Conservation (phyloP, 73 alveolate genomes). For the Blepharisma stoltei region DNA sequence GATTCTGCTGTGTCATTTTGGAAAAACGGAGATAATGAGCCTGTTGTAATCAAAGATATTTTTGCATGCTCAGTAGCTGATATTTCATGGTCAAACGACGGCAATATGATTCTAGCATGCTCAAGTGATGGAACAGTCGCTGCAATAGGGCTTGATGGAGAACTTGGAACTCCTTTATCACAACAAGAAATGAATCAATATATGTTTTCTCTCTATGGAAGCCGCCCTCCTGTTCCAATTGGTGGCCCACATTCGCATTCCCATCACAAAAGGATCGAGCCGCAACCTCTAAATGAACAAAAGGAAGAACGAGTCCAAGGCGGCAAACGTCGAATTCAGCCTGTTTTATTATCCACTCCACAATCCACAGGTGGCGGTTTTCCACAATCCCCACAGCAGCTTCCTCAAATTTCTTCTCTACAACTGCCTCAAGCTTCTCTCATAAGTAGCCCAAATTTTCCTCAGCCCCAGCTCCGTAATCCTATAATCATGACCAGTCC, state of each 20-base stretch:
- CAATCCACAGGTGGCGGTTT: not conserved
- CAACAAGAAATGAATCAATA: not conserved
- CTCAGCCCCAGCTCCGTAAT: not conserved
- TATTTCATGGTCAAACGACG: slow-evolving; percentile 16
- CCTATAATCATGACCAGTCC: not conserved
- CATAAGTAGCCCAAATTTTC: not conserved
- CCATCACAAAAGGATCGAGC: not conserved
- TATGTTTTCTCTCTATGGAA: not conserved
- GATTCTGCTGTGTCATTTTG: slow-evolving; percentile 16
- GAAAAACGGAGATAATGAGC: not conserved
- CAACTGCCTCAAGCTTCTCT: not conserved
- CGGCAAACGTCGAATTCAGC: slow-evolving; percentile 24
- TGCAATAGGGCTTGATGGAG: not conserved
- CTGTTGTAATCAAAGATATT: not conserved
- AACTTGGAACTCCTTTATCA: not conserved
- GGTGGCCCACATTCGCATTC: not conserved
- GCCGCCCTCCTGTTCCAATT: not conserved
- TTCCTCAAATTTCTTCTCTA: too few relatives aligned
- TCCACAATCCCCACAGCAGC: too few relatives aligned
- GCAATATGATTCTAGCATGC: not conserved
- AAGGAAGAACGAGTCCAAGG: slow-evolving; percentile 3
- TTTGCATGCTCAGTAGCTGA: slow-evolving; percentile 21
- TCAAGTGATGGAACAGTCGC: slow-evolving; percentile 17
- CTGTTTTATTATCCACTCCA: slow-evolving; percentile 1
- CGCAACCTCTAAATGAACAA: slow-evolving; percentile 22